Evolutionary conservation across 495 filamentous ascomycete species (phyloP).

Genomic region (Podospora didyma): DNA sequence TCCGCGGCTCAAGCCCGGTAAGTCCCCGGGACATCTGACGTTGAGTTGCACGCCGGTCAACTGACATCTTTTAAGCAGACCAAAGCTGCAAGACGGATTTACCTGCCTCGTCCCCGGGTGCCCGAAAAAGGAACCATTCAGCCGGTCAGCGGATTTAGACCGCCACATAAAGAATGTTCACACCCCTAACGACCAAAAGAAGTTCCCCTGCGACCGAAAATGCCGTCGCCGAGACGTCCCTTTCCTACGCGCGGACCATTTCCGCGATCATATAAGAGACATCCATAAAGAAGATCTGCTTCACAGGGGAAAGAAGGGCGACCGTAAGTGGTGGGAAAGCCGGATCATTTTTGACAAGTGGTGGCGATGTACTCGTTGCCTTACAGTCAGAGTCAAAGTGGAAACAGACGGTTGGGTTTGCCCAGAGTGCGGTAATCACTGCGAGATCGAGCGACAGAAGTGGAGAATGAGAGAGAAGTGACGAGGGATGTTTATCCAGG

Average conservation of each 20-base stretch:
- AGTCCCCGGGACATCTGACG: neutral
- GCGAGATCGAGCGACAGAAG: conserved; percentile 34
- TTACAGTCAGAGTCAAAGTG: conserved; percentile 30
- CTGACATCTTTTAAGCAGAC: neutral
- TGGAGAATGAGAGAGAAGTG: neutral
- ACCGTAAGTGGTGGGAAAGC: conserved; percentile 18
- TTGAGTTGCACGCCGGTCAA: neutral
- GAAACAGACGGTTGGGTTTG: conserved; percentile 36
- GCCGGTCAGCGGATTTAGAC: conserved; percentile 44
- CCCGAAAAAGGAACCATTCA: conserved; percentile 28
- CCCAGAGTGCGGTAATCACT: conserved; percentile 33
- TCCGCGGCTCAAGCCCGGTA: too few relatives aligned
- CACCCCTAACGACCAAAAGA: conserved; percentile 27
- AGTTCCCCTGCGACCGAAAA: conserved; percentile 36
- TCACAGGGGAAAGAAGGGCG: conserved; percentile 22
- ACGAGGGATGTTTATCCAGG: neutral
- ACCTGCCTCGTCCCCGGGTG: conserved; percentile 28
- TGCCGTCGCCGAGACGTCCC: conserved; percentile 33
- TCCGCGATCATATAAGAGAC: conserved; percentile 46
- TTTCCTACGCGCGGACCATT: conserved; percentile 43
- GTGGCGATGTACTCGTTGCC: conserved; percentile 47
- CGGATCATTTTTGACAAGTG: conserved; percentile 30
- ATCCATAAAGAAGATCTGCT: conserved; percentile 48
- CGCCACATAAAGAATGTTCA: conserved; percentile 43
- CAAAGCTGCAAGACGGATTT: conserved; percentile 6